Percentiles rank a stretch among this genome's conserved stretches.
phyloP scores from a whole-genome alignment of 2,329 filamentous ascomycete species.

The Botryotinia globosa region DNA sequence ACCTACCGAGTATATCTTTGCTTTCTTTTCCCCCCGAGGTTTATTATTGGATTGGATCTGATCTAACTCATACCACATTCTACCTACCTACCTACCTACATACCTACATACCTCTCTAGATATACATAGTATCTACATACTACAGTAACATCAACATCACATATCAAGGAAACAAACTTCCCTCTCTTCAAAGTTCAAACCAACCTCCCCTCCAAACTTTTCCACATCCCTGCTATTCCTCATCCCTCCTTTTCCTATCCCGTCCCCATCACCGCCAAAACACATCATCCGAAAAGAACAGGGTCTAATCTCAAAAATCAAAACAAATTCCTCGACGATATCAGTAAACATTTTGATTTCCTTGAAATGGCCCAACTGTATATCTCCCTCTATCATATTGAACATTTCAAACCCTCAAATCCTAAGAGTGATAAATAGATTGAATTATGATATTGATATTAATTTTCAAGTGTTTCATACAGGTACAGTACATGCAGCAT shows the following conservation, averaged over 20 bases:
- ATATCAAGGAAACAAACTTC: neutral
- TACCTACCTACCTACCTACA: no score
- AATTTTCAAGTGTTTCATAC: no score
- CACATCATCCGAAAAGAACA: neutral
- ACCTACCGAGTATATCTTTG: no score
- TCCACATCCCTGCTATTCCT: neutral
- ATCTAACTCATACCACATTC: no score
- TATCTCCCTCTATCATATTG: neutral
- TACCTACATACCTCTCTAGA: no score
- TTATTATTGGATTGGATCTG: neutral
- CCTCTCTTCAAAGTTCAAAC: neutral
- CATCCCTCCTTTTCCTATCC: neutral
- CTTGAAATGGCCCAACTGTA: neutral
- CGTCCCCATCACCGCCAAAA: neutral
- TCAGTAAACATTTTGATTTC: neutral
- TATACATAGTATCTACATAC: neutral
- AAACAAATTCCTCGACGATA: neutral
- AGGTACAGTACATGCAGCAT: neutral
- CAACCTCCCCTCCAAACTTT: neutral
- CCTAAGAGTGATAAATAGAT: neutral
- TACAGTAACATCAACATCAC: no score
- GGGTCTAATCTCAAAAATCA: neutral
- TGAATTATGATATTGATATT: neutral
- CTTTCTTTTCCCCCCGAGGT: no score
- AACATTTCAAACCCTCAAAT: neutral